A percentile compares a stretch with the other conserved stretches of the same genome.
Conservation (phyloP, 2,329 filamentous ascomycete genomes). For the Neofusicoccum sp. region DNA sequence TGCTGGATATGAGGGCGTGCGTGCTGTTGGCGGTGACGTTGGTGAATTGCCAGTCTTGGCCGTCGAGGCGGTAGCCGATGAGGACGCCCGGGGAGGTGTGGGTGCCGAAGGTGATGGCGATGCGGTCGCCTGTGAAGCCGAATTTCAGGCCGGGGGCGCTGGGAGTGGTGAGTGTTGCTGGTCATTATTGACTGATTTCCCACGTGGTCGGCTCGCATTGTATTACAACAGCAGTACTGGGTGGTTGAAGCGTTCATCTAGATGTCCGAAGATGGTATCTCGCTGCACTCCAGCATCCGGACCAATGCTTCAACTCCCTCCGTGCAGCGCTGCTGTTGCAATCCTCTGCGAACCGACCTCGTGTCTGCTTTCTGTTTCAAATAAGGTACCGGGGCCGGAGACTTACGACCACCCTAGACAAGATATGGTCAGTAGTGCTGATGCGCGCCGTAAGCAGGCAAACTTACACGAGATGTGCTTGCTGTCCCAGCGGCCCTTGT, state of each 20-base stretch:
- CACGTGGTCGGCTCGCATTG: too few relatives aligned
- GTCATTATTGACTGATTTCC: too few relatives aligned
- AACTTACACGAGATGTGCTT: conserved; percentile 54
- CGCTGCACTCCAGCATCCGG: too few relatives aligned
- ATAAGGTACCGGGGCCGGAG: too few relatives aligned
- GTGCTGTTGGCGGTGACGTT: conserved; percentile 58
- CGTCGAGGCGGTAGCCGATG: conserved; percentile 58
- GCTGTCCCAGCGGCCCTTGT: conserved; percentile 63
- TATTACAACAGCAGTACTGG: too few relatives aligned
- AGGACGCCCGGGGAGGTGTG: conserved; percentile 51
- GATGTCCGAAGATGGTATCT: too few relatives aligned
- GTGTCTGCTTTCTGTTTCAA: too few relatives aligned
- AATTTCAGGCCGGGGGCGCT: conserved; percentile 54
- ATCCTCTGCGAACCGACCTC: too few relatives aligned
- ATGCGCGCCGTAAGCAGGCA: neutral
- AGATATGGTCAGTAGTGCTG: neutral
- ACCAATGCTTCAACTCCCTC: too few relatives aligned
- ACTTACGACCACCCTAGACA: conserved; percentile 54
- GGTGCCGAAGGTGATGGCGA: conserved; percentile 56
- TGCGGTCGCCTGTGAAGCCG: conserved; percentile 53
- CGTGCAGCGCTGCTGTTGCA: too few relatives aligned
- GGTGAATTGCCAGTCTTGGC: conserved; percentile 60
- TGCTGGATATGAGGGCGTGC: conserved; percentile 53
- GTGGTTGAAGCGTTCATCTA: too few relatives aligned
- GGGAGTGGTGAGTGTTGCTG: conserved; percentile 28